Percentiles rank a stretch among this genome's conserved stretches.
Evolutionary conservation across 1,284 basidiomycete genomes (phyloP).

Genomic region (Pseudozyma sp.): DNA sequence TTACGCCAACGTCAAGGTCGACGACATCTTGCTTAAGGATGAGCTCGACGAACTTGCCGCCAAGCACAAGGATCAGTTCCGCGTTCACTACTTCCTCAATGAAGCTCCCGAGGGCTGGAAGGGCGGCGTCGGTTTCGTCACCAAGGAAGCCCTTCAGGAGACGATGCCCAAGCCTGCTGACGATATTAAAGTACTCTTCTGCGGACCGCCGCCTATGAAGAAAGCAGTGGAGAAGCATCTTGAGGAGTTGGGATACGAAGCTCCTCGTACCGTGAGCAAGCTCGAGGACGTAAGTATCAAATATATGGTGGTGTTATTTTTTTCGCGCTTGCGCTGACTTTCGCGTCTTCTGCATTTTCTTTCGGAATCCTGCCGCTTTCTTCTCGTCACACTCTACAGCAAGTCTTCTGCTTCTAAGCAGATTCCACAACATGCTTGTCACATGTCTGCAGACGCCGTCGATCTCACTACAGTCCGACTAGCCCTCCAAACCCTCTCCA

Average conservation of each 20-base stretch:
- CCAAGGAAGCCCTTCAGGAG: constrained; percentile 89
- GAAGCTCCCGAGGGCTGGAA: constrained; percentile 87
- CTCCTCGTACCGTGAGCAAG: constrained; percentile 79
- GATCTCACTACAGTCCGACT: too few relatives aligned
- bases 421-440: background rate
- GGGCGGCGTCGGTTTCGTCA: constrained; percentile 90
- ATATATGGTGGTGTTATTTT: background rate
- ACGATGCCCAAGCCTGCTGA: constrained; percentile 63
- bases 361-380: background rate
- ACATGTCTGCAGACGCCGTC: background rate
- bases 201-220: constrained; percentile 93
- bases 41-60: constrained; percentile 85
- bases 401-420: constrained; percentile 3
- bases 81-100: constrained; percentile 89
- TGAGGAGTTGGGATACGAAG: constrained; percentile 85
- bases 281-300: constrained; percentile 30
- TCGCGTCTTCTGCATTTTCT: background rate
- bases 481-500: too few relatives aligned
- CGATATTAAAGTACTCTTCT: constrained; percentile 70
- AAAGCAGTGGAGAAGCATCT: constrained; percentile 96
- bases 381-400: background rate
- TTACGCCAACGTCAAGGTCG: constrained; percentile 86
- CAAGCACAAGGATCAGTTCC: constrained; percentile 77
- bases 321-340: background rate
- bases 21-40: constrained; percentile 77